A percentile compares a stretch with the other conserved stretches of the same genome.
phyloP scores from a whole-genome alignment of 2,329 filamentous ascomycete genomes.

The Colletotrichum trifolii region DNA sequence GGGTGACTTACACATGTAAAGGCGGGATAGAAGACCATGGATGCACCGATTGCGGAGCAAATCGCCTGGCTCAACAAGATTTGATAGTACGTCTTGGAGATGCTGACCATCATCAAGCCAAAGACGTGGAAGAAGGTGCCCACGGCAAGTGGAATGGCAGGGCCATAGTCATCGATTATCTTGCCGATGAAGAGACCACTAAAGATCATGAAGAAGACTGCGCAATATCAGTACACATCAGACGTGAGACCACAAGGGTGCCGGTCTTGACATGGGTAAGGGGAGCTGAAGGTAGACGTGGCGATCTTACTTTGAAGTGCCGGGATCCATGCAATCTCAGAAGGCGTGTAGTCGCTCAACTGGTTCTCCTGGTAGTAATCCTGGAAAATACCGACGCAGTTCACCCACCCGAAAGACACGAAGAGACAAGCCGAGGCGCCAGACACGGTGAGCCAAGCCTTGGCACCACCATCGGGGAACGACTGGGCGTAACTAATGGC shows the following conservation, averaged over 20 bases:
- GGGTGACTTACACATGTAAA: not conserved
- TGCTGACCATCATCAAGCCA: conserved; percentile 70
- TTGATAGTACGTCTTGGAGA: conserved; percentile 54
- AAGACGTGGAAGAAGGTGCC: conserved; percentile 68
- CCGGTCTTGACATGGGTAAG: conserved; percentile 55
- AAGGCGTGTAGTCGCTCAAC: conserved; percentile 59
- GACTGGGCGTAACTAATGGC: too few relatives aligned
- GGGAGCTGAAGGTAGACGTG: conserved; percentile 47
- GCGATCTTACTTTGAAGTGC: conserved; percentile 53
- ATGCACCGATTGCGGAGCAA: conserved; percentile 49
- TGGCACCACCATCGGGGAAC: conserved; percentile 19
- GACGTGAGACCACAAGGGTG: conserved; percentile 44
- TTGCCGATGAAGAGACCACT: conserved; percentile 69
- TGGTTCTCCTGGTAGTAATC: conserved; percentile 65
- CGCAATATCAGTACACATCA: conserved; percentile 36
- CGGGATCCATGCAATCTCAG: conserved; percentile 69
- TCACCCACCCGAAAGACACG: conserved; percentile 26
- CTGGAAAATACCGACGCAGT: conserved; percentile 64
- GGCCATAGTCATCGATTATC: conserved; percentile 71
- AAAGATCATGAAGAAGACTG: conserved; percentile 14
- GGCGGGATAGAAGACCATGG: conserved; percentile 44
- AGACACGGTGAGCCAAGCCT: conserved; percentile 24
- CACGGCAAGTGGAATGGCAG: conserved; percentile 61
- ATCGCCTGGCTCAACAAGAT: conserved; percentile 52
- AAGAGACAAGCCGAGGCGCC: conserved; percentile 9